Evolutionary conservation across 106 monocot genomes (phyloP), one percentile per base, ranked within the genome.

Genomic region (Allium sativum): DNA sequence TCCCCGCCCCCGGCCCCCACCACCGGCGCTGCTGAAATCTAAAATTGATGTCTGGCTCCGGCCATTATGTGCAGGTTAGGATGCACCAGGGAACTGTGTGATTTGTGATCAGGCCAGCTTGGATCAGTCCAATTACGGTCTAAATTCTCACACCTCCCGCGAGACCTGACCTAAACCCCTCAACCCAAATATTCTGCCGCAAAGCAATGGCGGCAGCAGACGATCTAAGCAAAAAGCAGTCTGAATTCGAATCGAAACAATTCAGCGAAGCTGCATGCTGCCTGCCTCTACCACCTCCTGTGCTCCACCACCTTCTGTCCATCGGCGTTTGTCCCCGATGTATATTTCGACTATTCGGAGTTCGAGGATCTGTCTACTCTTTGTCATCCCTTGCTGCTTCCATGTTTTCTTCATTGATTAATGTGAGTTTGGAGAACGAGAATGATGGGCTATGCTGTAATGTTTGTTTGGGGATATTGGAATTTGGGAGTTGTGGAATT

Each of bases 401-500:
- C 13, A 47, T 12, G n/a, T 65, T 89, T 40, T 62, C 18, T 43
- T 71, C 75, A 18, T 69, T 85, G 54, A 45, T 85, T 22, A 65
- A 74, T 31, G 31, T 16, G 16, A 13, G 17, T 40, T 66, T 58
- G 53, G 61, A 63, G 42, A 43, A 46, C 41, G 61, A 63, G 42
- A 43, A 46, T 45, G 60, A 71, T 1, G 65, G 71, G 40, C 45
- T 21, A 19, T 74, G 67, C 68, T 94, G 89, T 56, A 64, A 76
- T 64, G 47, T 89, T 19, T 94, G 93, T 78, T 75, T 94, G 62
- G 89, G 93, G 40, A 74, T 94, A 45, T 67, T 94, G 52, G 74
- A 69, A 61, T 4, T 43, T 47, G 53, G 43, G 48, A 48, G 14
- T 19, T 47, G 12, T 59, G 52, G 52, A 52, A 58, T 85, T 18